Evolutionary conservation across 345 rosid genomes (phyloP).

Genomic region (Gossypium mustelinum): DNA sequence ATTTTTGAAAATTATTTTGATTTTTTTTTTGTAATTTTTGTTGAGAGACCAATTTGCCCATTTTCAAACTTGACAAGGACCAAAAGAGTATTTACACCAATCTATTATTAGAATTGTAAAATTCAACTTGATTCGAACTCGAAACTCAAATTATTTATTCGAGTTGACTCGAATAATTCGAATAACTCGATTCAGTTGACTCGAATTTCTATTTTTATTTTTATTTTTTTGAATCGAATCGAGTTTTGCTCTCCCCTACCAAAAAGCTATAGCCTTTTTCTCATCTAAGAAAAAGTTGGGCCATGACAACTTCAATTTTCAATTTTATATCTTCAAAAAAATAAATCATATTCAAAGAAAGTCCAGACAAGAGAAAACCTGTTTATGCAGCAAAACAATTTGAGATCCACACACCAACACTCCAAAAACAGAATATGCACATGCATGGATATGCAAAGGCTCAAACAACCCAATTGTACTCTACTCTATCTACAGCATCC

Average conservation of each 20-base stretch:
- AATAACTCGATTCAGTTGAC: too few relatives aligned
- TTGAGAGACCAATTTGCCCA: too few relatives aligned
- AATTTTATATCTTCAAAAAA: not conserved
- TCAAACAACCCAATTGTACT: constrained; percentile 5
- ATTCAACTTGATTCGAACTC: too few relatives aligned
- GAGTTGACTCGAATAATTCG: too few relatives aligned
- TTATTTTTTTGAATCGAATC: too few relatives aligned
- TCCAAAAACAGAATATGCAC: not conserved
- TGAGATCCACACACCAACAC: not conserved
- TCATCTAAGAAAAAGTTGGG: not conserved
- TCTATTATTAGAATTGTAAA: too few relatives aligned
- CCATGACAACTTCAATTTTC: not conserved
- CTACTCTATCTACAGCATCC: constrained; percentile 4
- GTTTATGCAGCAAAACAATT: not conserved
- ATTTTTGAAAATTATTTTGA: too few relatives aligned
- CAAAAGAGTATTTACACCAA: too few relatives aligned
- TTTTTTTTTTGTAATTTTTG: too few relatives aligned
- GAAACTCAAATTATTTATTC: too few relatives aligned
- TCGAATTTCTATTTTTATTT: too few relatives aligned
- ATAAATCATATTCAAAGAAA: not conserved
- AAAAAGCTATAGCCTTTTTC: not conserved
- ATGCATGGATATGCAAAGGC: not conserved
- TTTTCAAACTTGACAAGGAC: too few relatives aligned
- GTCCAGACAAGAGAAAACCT: not conserved
- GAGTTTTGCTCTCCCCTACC: not conserved